Evolutionary conservation across 2,329 filamentous ascomycete genomes (phyloP).

Genomic region (Xylariales sp.): DNA sequence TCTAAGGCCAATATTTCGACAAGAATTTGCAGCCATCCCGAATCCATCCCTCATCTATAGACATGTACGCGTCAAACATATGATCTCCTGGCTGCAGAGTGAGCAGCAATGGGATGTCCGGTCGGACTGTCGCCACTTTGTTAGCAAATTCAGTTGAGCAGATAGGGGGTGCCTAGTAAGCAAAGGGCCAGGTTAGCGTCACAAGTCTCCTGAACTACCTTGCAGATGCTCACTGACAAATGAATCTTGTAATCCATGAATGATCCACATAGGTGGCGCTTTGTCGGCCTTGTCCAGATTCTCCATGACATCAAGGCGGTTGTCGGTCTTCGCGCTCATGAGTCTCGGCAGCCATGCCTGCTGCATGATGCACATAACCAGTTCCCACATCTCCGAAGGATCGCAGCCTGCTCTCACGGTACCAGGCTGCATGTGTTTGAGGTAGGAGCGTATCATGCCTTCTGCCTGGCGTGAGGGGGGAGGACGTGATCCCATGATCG

Average conservation of each 20-base stretch:
- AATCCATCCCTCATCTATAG: not conserved
- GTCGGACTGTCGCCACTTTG: not conserved
- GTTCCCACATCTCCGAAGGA: not conserved
- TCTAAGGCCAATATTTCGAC: not conserved
- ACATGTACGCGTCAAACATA: not conserved
- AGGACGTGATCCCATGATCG: not conserved
- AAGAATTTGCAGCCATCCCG: not conserved
- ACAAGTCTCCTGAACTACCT: not conserved
- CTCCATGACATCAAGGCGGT: not conserved
- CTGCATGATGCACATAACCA: not conserved
- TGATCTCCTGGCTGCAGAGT: not conserved
- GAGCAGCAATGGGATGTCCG: not conserved
- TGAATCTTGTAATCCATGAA: not conserved
- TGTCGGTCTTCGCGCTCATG: not conserved
- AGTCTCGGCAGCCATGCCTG: not conserved
- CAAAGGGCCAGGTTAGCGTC: not conserved
- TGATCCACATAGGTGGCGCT: not conserved
- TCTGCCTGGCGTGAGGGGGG: not conserved
- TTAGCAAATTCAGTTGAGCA: not conserved
- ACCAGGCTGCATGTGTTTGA: not conserved
- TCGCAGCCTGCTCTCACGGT: not conserved
- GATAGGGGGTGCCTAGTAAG: not conserved
- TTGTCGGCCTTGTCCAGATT: not conserved
- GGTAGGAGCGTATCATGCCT: not conserved
- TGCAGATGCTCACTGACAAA: not conserved